These are phyloP conservation scores for Cyberlindnera xylosilytica DNA, from an alignment of 805 yeast genomes.

Conservation along the genomic window DNA sequence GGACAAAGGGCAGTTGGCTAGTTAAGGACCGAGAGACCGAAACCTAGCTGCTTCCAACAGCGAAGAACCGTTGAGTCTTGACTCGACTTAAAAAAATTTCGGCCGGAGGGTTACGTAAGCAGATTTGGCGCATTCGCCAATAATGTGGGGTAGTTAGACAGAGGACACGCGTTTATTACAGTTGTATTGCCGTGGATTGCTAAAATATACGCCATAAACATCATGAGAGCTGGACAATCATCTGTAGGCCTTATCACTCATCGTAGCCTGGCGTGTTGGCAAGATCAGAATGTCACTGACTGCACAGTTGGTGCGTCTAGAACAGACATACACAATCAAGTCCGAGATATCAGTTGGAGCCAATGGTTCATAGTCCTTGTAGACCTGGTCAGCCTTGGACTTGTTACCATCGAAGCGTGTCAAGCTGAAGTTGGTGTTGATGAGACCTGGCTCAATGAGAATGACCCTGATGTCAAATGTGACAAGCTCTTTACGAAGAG, in stretches of 20 bases:
- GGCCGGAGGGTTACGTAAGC: background rate
- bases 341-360: conserved; percentile 59
- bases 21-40: too few species aligned
- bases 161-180: too few species aligned
- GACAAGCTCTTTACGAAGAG: conserved; percentile 69
- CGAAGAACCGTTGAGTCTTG: too few species aligned
- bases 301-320: conserved; percentile 56
- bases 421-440: conserved; percentile 59
- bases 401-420: conserved; percentile 57
- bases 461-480: conserved; percentile 61
- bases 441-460: conserved; percentile 64
- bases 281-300: conserved; percentile 78
- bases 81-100: background rate
- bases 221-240: too few species aligned
- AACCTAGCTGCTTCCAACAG: too few species aligned
- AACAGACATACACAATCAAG: conserved; percentile 50
- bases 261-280: conserved; percentile 80
- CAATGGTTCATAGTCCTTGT: conserved; percentile 53
- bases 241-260: conserved; percentile 26
- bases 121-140: background rate
- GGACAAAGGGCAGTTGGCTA: too few species aligned
- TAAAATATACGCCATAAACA: too few species aligned
- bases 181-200: too few species aligned
- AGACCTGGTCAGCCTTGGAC: conserved; percentile 50
- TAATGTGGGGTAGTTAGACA: too few species aligned